A percentile compares a stretch with the other conserved stretches of the same genome.
Evolutionary conservation across 192 early-diverging fungal species (phyloP).

Genomic region (Podila verticillata): DNA sequence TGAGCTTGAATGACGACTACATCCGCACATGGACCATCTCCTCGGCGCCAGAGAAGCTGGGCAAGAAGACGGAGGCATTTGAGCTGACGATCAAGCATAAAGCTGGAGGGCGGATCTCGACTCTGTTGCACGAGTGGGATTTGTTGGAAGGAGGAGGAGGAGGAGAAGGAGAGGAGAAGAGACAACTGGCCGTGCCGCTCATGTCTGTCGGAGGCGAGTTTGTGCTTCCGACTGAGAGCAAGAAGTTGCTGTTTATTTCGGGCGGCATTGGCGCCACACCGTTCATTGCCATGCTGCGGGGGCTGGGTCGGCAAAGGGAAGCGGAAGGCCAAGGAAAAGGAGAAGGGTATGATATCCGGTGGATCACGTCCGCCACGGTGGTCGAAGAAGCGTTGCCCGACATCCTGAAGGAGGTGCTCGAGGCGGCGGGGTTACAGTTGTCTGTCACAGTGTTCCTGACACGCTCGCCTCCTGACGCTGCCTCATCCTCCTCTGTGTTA

Average conservation of each 20-base stretch:
- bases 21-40: conserved; percentile 41
- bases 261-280: conserved; percentile 44
- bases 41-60: neutral
- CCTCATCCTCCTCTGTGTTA: neutral
- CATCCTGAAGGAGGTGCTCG: conserved; percentile 9
- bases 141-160: neutral
- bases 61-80: neutral
- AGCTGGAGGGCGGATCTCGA: conserved; percentile 28
- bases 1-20: conserved; percentile 45
- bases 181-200: conserved; percentile 10
- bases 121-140: conserved; percentile 8
- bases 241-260: conserved; percentile 24
- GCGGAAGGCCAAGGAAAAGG: too few relatives aligned
- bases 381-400: conserved; percentile 12
- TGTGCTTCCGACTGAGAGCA: conserved; percentile 4
- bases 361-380: conserved; percentile 23
- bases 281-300: conserved; percentile 42
- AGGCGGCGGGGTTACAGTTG: neutral
- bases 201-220: conserved; percentile 26
- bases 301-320: conserved; percentile 4
- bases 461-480: neutral
- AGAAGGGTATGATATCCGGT: conserved; percentile 13
- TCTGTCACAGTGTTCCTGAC: conserved; percentile 15
- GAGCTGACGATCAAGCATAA: conserved; percentile 28
- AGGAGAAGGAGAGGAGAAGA: too few relatives aligned